Conservation (phyloP, 768 basidiomycete species). For the Auricularia sp. region DNA sequence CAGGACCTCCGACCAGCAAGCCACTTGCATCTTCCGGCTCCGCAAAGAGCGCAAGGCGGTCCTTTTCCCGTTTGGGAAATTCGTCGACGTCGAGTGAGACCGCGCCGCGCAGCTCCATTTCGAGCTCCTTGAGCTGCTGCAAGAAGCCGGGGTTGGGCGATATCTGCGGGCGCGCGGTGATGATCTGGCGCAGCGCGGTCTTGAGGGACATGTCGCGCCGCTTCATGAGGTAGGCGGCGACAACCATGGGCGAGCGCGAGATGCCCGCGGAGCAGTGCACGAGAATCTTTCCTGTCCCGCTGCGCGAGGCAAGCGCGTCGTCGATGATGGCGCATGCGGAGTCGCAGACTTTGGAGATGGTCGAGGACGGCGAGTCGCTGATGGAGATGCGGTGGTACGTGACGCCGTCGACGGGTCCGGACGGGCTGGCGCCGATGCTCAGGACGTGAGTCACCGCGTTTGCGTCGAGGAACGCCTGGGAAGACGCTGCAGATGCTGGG, state of each 20-base stretch:
- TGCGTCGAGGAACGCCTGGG: conserved; percentile 22
- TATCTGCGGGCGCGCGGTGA: conserved; percentile 25
- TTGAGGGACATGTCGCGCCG: conserved; percentile 25
- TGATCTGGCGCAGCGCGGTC: conserved; percentile 26
- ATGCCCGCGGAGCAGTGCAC: conserved; percentile 37
- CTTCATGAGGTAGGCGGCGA: conserved; percentile 33
- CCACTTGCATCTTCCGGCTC: too few species aligned
- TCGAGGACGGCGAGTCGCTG: conserved; percentile 22
- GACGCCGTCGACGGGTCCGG: conserved; percentile 18
- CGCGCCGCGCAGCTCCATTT: conserved; percentile 15
- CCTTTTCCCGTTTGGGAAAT: conserved; percentile 23
- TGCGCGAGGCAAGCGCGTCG: conserved; percentile 6
- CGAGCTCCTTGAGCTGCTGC: conserved; percentile 27
- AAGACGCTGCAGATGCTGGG: conserved; percentile 30
- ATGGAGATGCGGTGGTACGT: conserved; percentile 31
- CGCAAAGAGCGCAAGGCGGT: conserved; percentile 21
- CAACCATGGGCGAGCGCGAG: conserved; percentile 35
- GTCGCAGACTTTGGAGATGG: conserved; percentile 18
- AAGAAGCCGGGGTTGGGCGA: conserved; percentile 36
- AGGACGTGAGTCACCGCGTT: conserved; percentile 30
- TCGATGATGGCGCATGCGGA: conserved; percentile 24
- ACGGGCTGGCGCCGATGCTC: conserved; percentile 29
- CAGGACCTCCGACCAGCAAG: too few species aligned
- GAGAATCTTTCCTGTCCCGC: conserved; percentile 25
- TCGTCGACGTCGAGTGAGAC: conserved; percentile 25